Percentiles rank a stretch among this genome's conserved stretches.
Evolutionary conservation across 2,329 filamentous ascomycete species (phyloP).

Genomic region (Alternaria panax): DNA sequence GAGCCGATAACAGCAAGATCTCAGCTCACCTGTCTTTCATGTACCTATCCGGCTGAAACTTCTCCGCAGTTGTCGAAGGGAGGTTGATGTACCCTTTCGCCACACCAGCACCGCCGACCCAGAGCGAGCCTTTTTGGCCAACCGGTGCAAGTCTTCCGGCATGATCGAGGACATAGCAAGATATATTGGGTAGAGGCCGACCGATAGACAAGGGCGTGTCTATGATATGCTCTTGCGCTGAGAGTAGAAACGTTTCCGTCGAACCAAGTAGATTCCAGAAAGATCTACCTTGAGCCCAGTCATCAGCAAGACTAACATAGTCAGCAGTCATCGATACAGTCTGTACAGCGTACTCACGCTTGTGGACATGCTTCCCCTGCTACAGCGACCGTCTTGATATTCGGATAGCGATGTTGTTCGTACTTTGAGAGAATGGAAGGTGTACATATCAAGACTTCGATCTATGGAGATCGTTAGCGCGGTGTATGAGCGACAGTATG

Average conservation of each 20-base stretch:
- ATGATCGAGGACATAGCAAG: conserved; percentile 63
- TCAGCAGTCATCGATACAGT: not conserved
- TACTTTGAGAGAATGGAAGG: conserved; percentile 64
- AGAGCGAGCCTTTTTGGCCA: conserved; percentile 62
- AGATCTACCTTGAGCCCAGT: conserved; percentile 58
- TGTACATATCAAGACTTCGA: conserved; percentile 64
- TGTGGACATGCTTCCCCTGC: conserved; percentile 63
- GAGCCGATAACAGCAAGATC: not conserved
- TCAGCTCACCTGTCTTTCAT: conserved; percentile 57
- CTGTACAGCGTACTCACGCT: conserved; percentile 43
- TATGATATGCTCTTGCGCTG: conserved; percentile 59
- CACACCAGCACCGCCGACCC: conserved; percentile 65
- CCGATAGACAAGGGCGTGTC: conserved; percentile 62
- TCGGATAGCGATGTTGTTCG: conserved; percentile 56
- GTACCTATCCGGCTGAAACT: conserved; percentile 62
- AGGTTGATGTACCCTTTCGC: conserved; percentile 65
- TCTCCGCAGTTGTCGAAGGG: conserved; percentile 58
- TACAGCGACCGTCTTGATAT: conserved; percentile 62
- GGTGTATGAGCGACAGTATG: not conserved
- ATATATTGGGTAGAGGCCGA: conserved; percentile 64
- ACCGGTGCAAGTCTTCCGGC: conserved; percentile 55
- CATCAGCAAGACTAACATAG: conserved; percentile 58
- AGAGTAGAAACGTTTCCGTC: conserved; percentile 67
- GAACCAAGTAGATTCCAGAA: conserved; percentile 65
- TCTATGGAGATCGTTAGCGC: conserved; percentile 38